A percentile compares a stretch with the other conserved stretches of the same genome.
Evolutionary conservation across 495 filamentous ascomycete species (phyloP).

Genomic region (Pyronema omphalodes): DNA sequence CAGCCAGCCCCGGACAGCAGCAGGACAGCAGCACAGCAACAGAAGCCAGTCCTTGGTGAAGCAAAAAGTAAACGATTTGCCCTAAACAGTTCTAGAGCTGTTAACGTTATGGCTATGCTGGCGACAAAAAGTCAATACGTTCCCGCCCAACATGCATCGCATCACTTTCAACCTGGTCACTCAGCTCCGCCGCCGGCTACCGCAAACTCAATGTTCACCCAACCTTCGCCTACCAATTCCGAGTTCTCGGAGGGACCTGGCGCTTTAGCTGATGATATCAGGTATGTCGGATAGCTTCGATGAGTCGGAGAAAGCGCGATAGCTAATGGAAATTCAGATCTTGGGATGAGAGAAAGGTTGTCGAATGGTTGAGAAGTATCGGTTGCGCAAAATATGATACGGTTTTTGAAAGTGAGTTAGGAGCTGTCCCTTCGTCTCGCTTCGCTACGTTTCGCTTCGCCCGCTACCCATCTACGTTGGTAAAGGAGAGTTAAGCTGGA

Average conservation of each 20-base stretch:
- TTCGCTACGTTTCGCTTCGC: neutral
- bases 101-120: slow-evolving; percentile 53
- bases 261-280: slow-evolving; percentile 35
- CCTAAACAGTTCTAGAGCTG: neutral
- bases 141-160: slow-evolving; percentile 35
- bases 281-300: slow-evolving; percentile 31
- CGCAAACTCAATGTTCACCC: slow-evolving; percentile 44
- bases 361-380: slow-evolving; percentile 74
- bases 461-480: neutral
- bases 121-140: slow-evolving; percentile 66
- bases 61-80: too few relatives aligned
- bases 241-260: slow-evolving; percentile 72
- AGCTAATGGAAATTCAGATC: slow-evolving; percentile 30
- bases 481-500: neutral
- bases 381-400: slow-evolving; percentile 86
- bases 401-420: slow-evolving; percentile 51
- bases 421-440: neutral
- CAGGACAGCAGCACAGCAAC: neutral
- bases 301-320: slow-evolving; percentile 28
- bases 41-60: too few relatives aligned
- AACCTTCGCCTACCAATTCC: slow-evolving; percentile 76
- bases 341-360: slow-evolving; percentile 86
- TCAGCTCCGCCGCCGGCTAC: slow-evolving; percentile 30
- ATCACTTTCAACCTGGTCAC: slow-evolving; percentile 27
- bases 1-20: slow-evolving; percentile 15